These are phyloP conservation scores for Poronia punctata DNA, from an alignment of 495 filamentous ascomycete genomes.

Conservation along the genomic window DNA sequence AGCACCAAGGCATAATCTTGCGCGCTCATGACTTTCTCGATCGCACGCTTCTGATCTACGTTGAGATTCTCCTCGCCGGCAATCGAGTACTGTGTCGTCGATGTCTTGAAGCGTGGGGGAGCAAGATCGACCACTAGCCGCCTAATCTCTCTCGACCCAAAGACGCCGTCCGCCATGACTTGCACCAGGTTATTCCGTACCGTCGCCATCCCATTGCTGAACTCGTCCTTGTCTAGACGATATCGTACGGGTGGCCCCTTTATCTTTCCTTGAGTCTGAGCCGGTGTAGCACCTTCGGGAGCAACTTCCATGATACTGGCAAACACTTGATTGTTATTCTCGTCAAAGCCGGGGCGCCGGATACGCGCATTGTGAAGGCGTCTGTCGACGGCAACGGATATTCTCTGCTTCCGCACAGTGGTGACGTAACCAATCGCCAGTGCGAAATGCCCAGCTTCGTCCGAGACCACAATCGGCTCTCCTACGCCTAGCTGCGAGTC, in stretches of 20 bases:
- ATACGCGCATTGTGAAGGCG: conserved; percentile 78
- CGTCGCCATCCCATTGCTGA: conserved; percentile 93
- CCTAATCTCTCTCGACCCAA: conserved; percentile 66
- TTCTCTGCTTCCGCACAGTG: conserved; percentile 60
- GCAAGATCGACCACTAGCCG: conserved; percentile 67
- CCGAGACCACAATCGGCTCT: conserved; percentile 93
- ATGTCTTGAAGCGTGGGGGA: conserved; percentile 64
- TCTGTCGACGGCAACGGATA: conserved; percentile 84
- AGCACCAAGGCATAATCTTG: conserved; percentile 90
- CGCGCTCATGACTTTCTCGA: conserved; percentile 91
- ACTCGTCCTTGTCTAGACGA: conserved; percentile 93
- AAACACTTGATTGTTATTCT: conserved; percentile 72
- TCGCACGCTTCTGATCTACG: conserved; percentile 75
- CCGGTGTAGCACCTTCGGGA: conserved; percentile 40
- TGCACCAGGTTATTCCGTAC: conserved; percentile 90
- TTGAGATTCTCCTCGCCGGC: conserved; percentile 62
- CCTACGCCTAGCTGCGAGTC: conserved; percentile 87
- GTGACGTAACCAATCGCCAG: conserved; percentile 86
- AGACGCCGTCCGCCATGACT: conserved; percentile 73
- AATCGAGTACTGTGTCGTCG: conserved; percentile 49
- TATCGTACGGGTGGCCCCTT: conserved; percentile 58
- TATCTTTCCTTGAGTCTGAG: conserved; percentile 40
- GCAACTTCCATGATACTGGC: conserved; percentile 84
- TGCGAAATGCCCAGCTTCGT: conserved; percentile 90
- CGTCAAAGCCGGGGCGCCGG: conserved; percentile 66